These are phyloP conservation scores for Phaeophleospora eucalypticola DNA, from an alignment of 2,329 filamentous ascomycete genomes.

Conservation along the genomic window DNA sequence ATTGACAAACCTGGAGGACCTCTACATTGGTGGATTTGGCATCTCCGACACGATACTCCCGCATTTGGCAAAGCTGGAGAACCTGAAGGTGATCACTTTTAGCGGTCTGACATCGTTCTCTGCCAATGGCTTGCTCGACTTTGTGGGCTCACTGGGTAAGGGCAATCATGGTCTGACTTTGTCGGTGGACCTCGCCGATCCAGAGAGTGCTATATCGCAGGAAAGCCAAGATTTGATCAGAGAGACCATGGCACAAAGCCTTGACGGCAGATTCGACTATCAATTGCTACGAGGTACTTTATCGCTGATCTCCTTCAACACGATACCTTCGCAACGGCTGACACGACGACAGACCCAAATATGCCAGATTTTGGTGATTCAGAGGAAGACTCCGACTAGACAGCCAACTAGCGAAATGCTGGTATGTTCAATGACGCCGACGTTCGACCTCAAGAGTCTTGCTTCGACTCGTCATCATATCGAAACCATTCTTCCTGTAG, in stretches of 20 bases:
- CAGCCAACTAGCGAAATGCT: background rate
- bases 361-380: constrained; percentile 45
- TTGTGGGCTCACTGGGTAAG: constrained; percentile 38
- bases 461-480: too few relatives aligned
- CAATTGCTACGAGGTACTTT: constrained; percentile 7
- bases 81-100: constrained; percentile 52
- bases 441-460: background rate
- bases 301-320: background rate
- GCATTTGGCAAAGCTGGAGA: constrained; percentile 43
- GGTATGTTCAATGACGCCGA: background rate
- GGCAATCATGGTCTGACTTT: constrained; percentile 42
- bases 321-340: background rate
- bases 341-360: constrained; percentile 38
- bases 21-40: constrained; percentile 55
- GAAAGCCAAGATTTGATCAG: constrained; percentile 38
- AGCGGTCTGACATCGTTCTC: constrained; percentile 55
- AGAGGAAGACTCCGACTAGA: constrained; percentile 24
- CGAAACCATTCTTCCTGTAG: too few relatives aligned
- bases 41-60: constrained; percentile 48
- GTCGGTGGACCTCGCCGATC: constrained; percentile 44
- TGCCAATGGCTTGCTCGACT: constrained; percentile 45
- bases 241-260: constrained; percentile 36
- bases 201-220: constrained; percentile 37
- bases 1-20: constrained; percentile 50
- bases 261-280: constrained; percentile 29